Evolutionary conservation across 164 flowering plant species (phyloP).

Genomic region (Litsea cubeba): DNA sequence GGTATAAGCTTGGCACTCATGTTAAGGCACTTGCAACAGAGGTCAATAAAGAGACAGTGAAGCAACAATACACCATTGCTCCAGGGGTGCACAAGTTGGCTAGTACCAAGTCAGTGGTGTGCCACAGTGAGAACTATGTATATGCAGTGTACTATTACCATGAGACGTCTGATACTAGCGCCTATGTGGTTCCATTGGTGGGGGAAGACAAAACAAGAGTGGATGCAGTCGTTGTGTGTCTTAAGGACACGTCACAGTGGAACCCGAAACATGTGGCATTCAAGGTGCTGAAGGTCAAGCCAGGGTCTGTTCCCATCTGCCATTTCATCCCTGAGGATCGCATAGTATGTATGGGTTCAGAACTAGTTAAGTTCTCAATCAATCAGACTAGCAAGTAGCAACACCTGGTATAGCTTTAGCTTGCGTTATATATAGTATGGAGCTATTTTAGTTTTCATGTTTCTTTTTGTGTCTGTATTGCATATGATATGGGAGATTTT

Average conservation of each 20-base stretch:
- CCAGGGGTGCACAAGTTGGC: too few relatives aligned
- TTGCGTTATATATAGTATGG: background rate
- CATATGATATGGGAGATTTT: too few relatives aligned
- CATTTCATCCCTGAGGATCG: conserved; percentile 22
- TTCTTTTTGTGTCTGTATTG: background rate
- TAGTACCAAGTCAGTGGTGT: too few relatives aligned
- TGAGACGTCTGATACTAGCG: conserved; percentile 14
- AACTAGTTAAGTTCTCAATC: too few relatives aligned
- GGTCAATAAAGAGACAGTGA: too few relatives aligned
- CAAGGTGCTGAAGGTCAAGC: conserved; percentile 33
- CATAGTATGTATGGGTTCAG: too few relatives aligned
- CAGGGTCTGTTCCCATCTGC: conserved; percentile 36
- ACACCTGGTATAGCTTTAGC: too few relatives aligned
- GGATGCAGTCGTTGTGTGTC: conserved; percentile 29
- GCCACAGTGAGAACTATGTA: too few relatives aligned
- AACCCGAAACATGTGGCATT: conserved; percentile 33
- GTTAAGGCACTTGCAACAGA: too few relatives aligned
- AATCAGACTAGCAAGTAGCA: background rate
- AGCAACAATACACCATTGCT: too few relatives aligned
- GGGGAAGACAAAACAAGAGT: conserved; percentile 26
- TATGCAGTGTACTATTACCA: too few relatives aligned
- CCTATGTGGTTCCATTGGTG: conserved; percentile 23
- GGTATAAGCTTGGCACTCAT: too few relatives aligned
- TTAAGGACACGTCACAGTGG: conserved; percentile 30
- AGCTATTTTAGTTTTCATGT: background rate